Percentiles rank a stretch among this genome's conserved stretches.
Evolutionary conservation across 2,329 filamentous ascomycete species (phyloP).

Genomic region (Magnaporthiopsis incrustans): DNA sequence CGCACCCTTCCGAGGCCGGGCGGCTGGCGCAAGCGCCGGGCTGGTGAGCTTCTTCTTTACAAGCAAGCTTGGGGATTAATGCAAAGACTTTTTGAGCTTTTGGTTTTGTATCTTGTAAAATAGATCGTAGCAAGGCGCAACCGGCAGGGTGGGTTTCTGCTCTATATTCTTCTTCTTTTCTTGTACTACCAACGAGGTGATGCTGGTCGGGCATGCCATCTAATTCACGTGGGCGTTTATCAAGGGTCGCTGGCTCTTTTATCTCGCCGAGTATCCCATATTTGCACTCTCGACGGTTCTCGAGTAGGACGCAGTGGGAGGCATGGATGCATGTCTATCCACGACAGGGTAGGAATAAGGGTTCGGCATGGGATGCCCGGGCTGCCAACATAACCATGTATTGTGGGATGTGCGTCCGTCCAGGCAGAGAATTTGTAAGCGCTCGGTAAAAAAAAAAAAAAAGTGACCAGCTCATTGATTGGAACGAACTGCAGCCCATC

Average conservation of each 20-base stretch:
- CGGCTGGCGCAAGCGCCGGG: conserved; percentile 16
- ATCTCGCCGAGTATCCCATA: not conserved
- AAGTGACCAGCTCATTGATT: too few species aligned
- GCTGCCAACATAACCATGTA: too few species aligned
- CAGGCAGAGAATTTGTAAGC: too few species aligned
- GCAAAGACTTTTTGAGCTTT: not conserved
- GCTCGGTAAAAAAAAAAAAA: too few species aligned
- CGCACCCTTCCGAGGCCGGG: conserved; percentile 40
- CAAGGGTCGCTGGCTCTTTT: not conserved
- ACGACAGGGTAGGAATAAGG: too few species aligned
- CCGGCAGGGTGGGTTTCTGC: not conserved
- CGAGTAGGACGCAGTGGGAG: too few species aligned
- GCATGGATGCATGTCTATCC: too few species aligned
- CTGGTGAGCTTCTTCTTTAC: conserved; percentile 14
- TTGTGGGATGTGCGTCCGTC: too few species aligned
- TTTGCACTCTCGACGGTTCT: not conserved
- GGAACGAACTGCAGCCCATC: too few species aligned
- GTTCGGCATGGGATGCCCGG: too few species aligned
- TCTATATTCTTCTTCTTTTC: not conserved
- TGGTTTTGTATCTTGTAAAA: not conserved
- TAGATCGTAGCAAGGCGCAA: not conserved
- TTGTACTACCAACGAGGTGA: not conserved
- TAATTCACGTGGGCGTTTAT: not conserved
- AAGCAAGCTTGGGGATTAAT: not conserved
- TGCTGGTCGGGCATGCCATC: not conserved